Evolutionary conservation across 129 eudicot genomes (phyloP).

Genomic region (Flaveria bidentis): DNA sequence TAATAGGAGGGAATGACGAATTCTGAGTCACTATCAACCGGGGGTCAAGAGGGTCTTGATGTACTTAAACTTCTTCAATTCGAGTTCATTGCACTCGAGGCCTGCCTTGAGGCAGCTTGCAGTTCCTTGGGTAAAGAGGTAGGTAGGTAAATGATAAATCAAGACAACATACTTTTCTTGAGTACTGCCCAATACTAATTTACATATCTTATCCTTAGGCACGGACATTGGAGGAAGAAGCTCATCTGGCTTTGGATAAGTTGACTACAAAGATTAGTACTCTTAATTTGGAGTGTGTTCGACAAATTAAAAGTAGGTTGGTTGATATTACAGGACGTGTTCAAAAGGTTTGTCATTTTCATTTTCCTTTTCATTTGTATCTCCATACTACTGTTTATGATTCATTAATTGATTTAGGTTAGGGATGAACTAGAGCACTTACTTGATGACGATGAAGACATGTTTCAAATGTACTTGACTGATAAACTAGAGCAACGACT

Average conservation of each 20-base stretch:
- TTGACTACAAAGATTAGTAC: neutral
- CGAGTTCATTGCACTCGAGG: neutral
- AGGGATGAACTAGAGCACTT: constrained; percentile 8
- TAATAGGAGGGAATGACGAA: neutral
- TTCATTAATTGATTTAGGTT: neutral
- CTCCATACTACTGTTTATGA: neutral
- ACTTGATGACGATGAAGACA: constrained; percentile 7
- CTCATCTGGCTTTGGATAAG: neutral
- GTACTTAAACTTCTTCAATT: neutral
- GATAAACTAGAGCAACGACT: neutral
- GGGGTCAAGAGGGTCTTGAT: neutral
- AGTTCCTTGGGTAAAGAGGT: neutral
- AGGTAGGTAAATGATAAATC: too few relatives aligned
- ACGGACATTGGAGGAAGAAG: neutral
- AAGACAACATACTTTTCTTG: too few relatives aligned
- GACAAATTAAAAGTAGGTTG: neutral
- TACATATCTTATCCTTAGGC: neutral
- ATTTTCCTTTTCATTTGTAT: neutral
- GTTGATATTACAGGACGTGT: neutral
- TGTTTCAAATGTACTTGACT: constrained; percentile 2
- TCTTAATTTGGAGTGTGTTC: neutral
- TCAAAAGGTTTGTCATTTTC: neutral
- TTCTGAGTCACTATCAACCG: neutral
- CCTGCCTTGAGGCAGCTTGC: neutral
- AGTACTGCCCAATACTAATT: too few relatives aligned